A percentile compares a stretch with the other conserved stretches of the same genome.
phyloP scores from a whole-genome alignment of 345 rosid species.

The Firmiana major region DNA sequence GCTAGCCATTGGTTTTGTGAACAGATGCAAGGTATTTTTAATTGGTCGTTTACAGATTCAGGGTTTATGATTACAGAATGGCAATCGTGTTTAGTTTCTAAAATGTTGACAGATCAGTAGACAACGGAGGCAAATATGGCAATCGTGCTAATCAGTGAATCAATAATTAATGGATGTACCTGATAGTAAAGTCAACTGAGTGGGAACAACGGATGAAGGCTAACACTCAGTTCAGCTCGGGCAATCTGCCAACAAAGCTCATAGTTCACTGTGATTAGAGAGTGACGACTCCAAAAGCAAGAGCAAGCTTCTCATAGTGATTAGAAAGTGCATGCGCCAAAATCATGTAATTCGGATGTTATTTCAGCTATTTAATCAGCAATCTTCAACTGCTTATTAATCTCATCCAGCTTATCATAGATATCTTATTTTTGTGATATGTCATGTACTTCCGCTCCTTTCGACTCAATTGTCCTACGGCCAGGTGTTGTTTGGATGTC shows the following conservation, averaged over 20 bases:
- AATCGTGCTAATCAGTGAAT: no score
- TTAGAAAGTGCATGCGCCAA: slow-evolving; percentile 43
- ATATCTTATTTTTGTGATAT: slow-evolving; percentile 51
- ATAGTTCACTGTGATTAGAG: slow-evolving; percentile 35
- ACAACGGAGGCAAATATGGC: no score
- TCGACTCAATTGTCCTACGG: slow-evolving; percentile 48
- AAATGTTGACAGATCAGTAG: no score
- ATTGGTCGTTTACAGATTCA: no score
- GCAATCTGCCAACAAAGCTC: background rate
- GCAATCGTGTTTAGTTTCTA: background rate
- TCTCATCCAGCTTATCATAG: slow-evolving; percentile 54
- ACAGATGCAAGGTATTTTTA: background rate
- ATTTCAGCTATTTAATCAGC: slow-evolving; percentile 67
- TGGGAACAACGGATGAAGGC: background rate
- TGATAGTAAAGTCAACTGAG: no score
- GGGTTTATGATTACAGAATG: background rate
- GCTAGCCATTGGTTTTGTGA: background rate
- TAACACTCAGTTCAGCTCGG: background rate
- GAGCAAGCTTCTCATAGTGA: slow-evolving; percentile 82
- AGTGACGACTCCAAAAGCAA: slow-evolving; percentile 64
- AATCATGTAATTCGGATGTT: slow-evolving; percentile 65
- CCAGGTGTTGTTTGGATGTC: slow-evolving; percentile 69
- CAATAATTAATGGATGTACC: background rate
- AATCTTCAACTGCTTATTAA: slow-evolving; percentile 73
- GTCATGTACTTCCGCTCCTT: slow-evolving; percentile 62